Evolutionary conservation across 768 basidiomycete species (phyloP).

Genomic region (Hemileccinum impolitum): DNA sequence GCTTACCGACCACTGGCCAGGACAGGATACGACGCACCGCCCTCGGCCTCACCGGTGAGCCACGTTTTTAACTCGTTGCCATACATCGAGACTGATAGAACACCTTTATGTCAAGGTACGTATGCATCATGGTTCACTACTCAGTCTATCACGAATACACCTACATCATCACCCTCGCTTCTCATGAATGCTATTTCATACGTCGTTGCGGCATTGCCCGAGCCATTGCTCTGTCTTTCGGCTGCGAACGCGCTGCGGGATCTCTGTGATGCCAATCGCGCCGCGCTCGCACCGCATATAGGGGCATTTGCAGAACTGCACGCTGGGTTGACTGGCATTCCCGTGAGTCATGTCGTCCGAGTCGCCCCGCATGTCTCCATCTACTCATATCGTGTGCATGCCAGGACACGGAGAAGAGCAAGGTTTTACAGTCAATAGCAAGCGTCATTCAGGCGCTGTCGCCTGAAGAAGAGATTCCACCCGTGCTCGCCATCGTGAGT

Average conservation of each 20-base stretch:
- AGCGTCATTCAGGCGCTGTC: conserved; percentile 92
- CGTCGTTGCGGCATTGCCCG: conserved; percentile 67
- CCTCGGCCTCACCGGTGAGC: conserved; percentile 69
- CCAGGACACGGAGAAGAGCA: conserved; percentile 82
- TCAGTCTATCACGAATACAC: conserved; percentile 32
- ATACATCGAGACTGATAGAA: background rate
- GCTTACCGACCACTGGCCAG: conserved; percentile 61
- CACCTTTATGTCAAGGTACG: conserved; percentile 42
- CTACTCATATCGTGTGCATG: background rate
- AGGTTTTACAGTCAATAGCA: conserved; percentile 88
- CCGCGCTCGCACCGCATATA: conserved; percentile 80
- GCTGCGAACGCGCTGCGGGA: conserved; percentile 84
- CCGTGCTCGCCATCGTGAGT: conserved; percentile 72
- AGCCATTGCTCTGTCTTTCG: conserved; percentile 58
- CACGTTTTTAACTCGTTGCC: background rate
- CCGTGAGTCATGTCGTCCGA: conserved; percentile 43
- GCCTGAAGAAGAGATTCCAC: conserved; percentile 70
- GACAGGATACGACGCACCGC: conserved; percentile 70
- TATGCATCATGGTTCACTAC: conserved; percentile 82
- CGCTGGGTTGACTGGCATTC: conserved; percentile 67
- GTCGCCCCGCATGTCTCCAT: background rate
- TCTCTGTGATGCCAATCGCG: conserved; percentile 85
- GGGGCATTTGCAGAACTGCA: conserved; percentile 82
- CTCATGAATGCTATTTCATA: conserved; percentile 66
- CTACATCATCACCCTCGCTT: conserved; percentile 37